Evolutionary conservation across 805 yeast species (phyloP).

Genomic region (Candida oleophila): DNA sequence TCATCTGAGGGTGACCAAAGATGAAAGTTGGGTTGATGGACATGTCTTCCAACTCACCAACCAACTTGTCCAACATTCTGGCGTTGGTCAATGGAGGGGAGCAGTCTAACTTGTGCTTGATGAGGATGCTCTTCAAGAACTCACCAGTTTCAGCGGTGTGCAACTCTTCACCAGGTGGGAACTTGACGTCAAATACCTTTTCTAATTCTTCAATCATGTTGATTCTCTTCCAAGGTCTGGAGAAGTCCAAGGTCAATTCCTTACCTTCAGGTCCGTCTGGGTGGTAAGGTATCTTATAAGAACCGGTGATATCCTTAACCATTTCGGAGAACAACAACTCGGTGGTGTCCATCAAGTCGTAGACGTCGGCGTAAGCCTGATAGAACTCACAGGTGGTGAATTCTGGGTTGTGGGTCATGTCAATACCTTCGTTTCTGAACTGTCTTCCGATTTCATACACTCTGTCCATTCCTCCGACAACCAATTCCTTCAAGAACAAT

Average conservation of each 20-base stretch:
- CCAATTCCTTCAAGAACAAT: conserved; percentile 91
- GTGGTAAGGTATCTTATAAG: conserved; percentile 81
- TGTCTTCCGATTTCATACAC: conserved; percentile 98
- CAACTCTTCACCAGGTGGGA: conserved; percentile 94
- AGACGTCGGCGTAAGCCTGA: conserved; percentile 96
- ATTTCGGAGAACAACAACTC: conserved; percentile 92
- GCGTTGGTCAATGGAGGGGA: conserved; percentile 94
- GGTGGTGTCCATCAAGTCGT: conserved; percentile 93
- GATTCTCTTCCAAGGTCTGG: conserved; percentile 98
- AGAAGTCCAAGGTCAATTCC: conserved; percentile 76
- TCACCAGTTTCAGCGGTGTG: conserved; percentile 92
- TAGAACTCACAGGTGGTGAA: conserved; percentile 98
- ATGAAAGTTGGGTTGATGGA: conserved; percentile 97
- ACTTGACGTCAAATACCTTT: conserved; percentile 77
- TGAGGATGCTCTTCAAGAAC: conserved; percentile 78
- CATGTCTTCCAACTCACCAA: conserved; percentile 92
- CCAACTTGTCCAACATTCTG: conserved; percentile 97
- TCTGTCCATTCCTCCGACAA: conserved; percentile 97
- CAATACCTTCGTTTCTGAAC: conserved; percentile 98
- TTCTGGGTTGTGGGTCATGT: conserved; percentile 98
- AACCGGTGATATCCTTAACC: conserved; percentile 95
- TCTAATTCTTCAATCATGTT: conserved; percentile 97
- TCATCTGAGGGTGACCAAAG: conserved; percentile 99
- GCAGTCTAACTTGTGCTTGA: conserved; percentile 82
- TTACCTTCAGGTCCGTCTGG: conserved; percentile 91